Evolutionary conservation across 768 basidiomycete species (phyloP), one percentile per base, ranked within the genome.

Genomic region (Collybia sp.): DNA sequence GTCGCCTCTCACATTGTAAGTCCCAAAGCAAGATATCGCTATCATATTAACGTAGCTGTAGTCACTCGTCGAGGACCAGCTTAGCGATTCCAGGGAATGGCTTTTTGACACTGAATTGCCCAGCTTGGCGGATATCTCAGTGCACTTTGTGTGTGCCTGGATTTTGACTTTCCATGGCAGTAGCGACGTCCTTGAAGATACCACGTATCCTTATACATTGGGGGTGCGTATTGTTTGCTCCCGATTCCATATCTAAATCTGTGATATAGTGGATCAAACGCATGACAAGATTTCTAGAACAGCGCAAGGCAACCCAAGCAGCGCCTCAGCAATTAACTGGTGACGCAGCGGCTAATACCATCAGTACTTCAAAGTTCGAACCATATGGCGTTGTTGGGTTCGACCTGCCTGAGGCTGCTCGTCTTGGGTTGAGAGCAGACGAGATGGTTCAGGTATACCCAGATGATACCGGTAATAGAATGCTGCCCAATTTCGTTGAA

Each of bases 61-160:
- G 65, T 52, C 57, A 12, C 47, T 69, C 6, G 20, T 69, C n/a
- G 68, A 68, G 47, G 60, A 66, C 47, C 69, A 82, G 56, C 63
- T 82, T 20, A 57, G 62, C 12, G 79, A 81, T 55, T 75, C 68
- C 17, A 68, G 80, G 2, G 71, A 75, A 54, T 84, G 79, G 78
- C 63, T 81, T 8, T 72, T 82, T 47, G 69, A 80, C 50, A 80
- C 80, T 1, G 71, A 71, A 45, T 47, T 62, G 0, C 78, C 80
- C 8, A 68, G 74, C 35, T 59, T 79, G 17, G 75, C 71, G 5
- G 82, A 83, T 54, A 57, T 82, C 30, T 70, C 76, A 2, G 64
- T 75, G 6, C 71, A 80, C 48, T 77, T 78, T 50, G 54, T 75
- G 4, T 61, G 73, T 48, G 55, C 58, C 6, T 82, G 80, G 80